Evolutionary conservation across 2,329 filamentous ascomycete genomes (phyloP), one percentile per base, ranked within the genome.

Genomic region (Biscogniauxia mediterranea): DNA sequence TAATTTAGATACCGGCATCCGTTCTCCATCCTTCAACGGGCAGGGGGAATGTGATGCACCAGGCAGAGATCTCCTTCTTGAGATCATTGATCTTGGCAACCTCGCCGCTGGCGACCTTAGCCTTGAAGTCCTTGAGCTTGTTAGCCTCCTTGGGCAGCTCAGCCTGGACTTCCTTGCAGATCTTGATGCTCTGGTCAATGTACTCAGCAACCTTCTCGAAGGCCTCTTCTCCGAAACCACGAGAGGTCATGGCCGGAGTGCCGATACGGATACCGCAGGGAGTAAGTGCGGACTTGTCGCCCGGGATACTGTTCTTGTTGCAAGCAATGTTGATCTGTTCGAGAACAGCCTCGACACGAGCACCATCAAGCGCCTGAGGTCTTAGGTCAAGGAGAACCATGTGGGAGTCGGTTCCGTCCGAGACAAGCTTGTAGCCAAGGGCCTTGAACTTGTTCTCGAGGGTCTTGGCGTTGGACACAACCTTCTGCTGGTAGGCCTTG

Each of bases 121-220:
- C 88, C 85, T 94, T 96, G 90, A 99, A 98, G 84, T 99, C 95
- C 89, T 98, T 98, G 78, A 96, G 91, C 88, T 96, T 97, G 88
- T 98, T 99, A 74, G 92, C 92, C 79, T 95, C 91, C 88, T 97
- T 97, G 77, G 95, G 94, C 23, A 98, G 86, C 66, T 84, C 81
- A 62, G 76, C 83, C 83, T 98, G 95, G 71, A 96, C 84, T 74
- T 93, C 88, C 85, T 93, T 92, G 85, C 89, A 91, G 74, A 98
- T 85, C 82, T 91, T 91, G 84, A 98, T 91, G 77, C 88, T 85
- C 74, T 89, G 84, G 77, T 96, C 92, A 71, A 98, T 97, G 84
- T 97, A 98, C 69, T 81, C 77, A 67, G 89, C 93, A 66, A 99
- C 93, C 70, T 90, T 88, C 81, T 92, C 89, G 78, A 99, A 99